These are phyloP conservation scores for Cucumis cinereus DNA, from an alignment of 306 rosid genomes.

Conservation along the genomic window DNA sequence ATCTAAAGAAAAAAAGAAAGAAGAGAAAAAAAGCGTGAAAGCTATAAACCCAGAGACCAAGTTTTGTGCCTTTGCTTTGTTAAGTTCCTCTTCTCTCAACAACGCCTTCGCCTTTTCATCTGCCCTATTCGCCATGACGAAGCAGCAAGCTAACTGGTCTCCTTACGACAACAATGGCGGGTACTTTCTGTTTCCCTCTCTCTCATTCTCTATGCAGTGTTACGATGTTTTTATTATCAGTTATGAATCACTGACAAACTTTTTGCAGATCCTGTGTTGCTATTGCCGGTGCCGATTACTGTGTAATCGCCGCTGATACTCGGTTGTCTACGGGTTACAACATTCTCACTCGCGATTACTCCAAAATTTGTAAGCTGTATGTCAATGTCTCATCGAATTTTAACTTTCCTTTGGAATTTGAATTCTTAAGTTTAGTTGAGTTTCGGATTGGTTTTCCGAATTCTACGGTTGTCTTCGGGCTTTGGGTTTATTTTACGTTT, in stretches of 20 bases:
- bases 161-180: conserved; percentile 98
- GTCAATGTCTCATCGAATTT: not conserved
- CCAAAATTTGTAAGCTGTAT: conserved; percentile 69
- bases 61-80: not conserved
- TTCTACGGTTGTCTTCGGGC: not conserved
- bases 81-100: conserved; percentile 4
- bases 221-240: not conserved
- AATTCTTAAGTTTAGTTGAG: not conserved
- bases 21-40: not conserved
- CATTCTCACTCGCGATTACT: conserved; percentile 87
- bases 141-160: conserved; percentile 81
- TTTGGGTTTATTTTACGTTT: not conserved
- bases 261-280: conserved; percentile 76
- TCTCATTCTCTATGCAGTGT: not conserved
- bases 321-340: conserved; percentile 92
- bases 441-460: not conserved
- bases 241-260: not conserved
- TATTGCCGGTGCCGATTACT: conserved; percentile 87
- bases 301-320: conserved; percentile 88
- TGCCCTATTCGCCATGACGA: conserved; percentile 38
- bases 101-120: not conserved
- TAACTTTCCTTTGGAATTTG: not conserved
- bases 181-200: conserved; percentile 19
- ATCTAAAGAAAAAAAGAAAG: conserved; percentile 12
- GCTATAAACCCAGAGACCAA: not conserved